phyloP scores from a whole-genome alignment of 768 basidiomycete species.

The Psilocybe azurescens region DNA sequence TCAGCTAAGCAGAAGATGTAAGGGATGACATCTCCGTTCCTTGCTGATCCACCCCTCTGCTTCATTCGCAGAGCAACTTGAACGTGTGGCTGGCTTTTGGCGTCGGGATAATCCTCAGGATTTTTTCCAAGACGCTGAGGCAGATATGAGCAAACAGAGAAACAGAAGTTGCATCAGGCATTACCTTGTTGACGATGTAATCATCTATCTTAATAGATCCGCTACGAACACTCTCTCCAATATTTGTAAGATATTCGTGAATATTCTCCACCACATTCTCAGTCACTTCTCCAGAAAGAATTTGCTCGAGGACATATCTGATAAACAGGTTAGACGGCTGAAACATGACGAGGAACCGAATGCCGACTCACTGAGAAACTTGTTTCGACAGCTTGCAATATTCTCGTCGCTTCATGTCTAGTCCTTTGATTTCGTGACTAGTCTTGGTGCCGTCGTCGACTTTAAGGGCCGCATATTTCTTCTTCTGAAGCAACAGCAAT shows the following conservation, averaged over 20 bases:
- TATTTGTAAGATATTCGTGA: slow-evolving; percentile 83
- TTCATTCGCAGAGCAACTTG: slow-evolving; percentile 95
- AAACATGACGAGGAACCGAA: neutral
- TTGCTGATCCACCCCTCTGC: slow-evolving; percentile 77
- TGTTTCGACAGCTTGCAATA: slow-evolving; percentile 92
- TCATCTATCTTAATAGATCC: slow-evolving; percentile 88
- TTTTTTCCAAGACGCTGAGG: slow-evolving; percentile 93
- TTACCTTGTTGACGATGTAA: slow-evolving; percentile 92
- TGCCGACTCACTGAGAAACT: slow-evolving; percentile 79
- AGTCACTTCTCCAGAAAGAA: slow-evolving; percentile 89
- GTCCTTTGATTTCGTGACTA: slow-evolving; percentile 90
- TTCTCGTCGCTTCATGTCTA: slow-evolving; percentile 99
- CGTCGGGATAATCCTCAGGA: slow-evolving; percentile 96
- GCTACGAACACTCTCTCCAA: slow-evolving; percentile 79
- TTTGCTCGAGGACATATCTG: slow-evolving; percentile 89
- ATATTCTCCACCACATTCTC: slow-evolving; percentile 90
- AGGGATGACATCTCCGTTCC: slow-evolving; percentile 91
- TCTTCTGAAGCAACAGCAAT: slow-evolving; percentile 93
- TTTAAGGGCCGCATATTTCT: slow-evolving; percentile 98
- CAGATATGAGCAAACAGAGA: slow-evolving; percentile 1
- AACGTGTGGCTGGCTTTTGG: slow-evolving; percentile 94
- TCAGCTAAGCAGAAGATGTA: slow-evolving; percentile 91
- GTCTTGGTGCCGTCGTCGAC: slow-evolving; percentile 81
- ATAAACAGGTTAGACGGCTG: neutral
- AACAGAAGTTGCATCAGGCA: neutral